These are phyloP conservation scores for Tarenaya hassleriana DNA, from an alignment of 345 rosid species.

Conservation along the genomic window DNA sequence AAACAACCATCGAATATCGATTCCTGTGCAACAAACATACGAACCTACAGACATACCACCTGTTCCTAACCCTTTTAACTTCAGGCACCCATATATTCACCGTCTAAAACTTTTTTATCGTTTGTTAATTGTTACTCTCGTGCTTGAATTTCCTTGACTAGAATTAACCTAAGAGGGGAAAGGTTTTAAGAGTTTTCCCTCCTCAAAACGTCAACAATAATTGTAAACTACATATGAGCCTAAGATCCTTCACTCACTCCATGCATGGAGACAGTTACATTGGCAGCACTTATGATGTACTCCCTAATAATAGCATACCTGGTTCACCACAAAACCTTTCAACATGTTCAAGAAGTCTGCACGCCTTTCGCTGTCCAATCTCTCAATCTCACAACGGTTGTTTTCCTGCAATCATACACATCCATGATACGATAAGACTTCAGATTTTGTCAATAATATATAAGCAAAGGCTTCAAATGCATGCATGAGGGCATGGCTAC, in stretches of 20 bases:
- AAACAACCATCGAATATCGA: too few relatives aligned
- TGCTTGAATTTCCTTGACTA: too few relatives aligned
- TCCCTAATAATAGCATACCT: conserved; percentile 40
- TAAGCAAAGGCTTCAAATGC: conserved; percentile 7
- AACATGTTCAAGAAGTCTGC: conserved; percentile 79
- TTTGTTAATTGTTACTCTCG: too few relatives aligned
- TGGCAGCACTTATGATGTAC: neutral
- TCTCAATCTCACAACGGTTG: conserved; percentile 70
- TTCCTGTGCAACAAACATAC: too few relatives aligned
- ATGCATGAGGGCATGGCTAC: conserved; percentile 4
- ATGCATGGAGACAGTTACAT: neutral
- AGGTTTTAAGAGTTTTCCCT: neutral
- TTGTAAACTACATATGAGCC: too few relatives aligned
- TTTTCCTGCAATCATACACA: conserved; percentile 53
- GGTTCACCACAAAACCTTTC: conserved; percentile 87
- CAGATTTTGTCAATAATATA: neutral
- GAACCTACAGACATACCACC: too few relatives aligned
- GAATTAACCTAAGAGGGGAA: too few relatives aligned
- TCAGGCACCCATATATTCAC: too few relatives aligned
- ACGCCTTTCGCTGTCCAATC: conserved; percentile 75
- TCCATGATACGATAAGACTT: neutral
- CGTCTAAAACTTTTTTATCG: too few relatives aligned
- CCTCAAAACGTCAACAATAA: too few relatives aligned
- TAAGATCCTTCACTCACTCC: conserved; percentile 5
- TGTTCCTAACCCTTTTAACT: too few relatives aligned